Percentiles rank a stretch among this genome's conserved stretches.
These are phyloP conservation scores for Pulveroboletus sp. DNA, from an alignment of 768 basidiomycete genomes.

Conservation along the genomic window DNA sequence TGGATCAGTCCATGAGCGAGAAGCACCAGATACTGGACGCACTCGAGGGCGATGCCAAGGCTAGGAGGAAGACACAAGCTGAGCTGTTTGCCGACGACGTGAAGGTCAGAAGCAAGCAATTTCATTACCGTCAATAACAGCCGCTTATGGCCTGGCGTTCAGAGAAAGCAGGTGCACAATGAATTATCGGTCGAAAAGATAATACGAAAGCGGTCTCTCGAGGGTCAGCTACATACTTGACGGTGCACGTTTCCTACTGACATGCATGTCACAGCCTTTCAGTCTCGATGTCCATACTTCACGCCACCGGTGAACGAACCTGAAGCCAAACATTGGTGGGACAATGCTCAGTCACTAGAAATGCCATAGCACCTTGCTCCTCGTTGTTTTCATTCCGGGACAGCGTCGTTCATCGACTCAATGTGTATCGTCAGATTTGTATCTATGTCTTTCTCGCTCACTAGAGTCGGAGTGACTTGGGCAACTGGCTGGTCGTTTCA, in stretches of 20 bases:
- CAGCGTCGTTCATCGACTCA: slow-evolving; percentile 10
- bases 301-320: slow-evolving; percentile 55
- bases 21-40: slow-evolving; percentile 45
- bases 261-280: slow-evolving; percentile 53
- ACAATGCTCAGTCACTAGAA: slow-evolving; percentile 35
- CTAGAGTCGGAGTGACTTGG: slow-evolving; percentile 1
- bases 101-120: slow-evolving; percentile 45
- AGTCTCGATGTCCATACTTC: slow-evolving; percentile 76
- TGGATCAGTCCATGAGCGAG: slow-evolving; percentile 59
- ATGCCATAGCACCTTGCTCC: slow-evolving; percentile 28
- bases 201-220: slow-evolving; percentile 61
- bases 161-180: slow-evolving; percentile 73
- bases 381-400: slow-evolving; percentile 27
- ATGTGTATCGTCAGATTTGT: slow-evolving; percentile 10
- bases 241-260: slow-evolving; percentile 15
- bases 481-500: not conserved
- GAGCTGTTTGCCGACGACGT: slow-evolving; percentile 62
- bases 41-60: slow-evolving; percentile 39
- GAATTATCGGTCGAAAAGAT: slow-evolving; percentile 71
- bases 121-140: slow-evolving; percentile 29
- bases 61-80: slow-evolving; percentile 49
- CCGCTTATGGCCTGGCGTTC: slow-evolving; percentile 23
- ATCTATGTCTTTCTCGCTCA: slow-evolving; percentile 9
- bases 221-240: slow-evolving; percentile 45
- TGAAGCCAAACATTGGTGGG: slow-evolving; percentile 57